These are phyloP conservation scores for Schizonepeta tenuifolia DNA, from an alignment of 257 asterid genomes.

Conservation along the genomic window DNA sequence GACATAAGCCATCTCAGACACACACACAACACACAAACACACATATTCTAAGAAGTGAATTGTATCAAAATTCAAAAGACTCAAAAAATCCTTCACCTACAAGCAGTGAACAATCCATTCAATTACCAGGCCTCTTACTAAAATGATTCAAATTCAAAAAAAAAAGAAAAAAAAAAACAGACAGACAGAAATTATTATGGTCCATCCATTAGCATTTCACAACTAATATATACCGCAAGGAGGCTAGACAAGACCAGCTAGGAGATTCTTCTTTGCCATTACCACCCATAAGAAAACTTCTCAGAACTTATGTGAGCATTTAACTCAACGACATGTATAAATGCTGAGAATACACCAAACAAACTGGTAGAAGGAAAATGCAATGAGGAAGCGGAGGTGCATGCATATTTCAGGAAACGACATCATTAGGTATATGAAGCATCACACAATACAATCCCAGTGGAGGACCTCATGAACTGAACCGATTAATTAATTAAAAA, in stretches of 20 bases:
- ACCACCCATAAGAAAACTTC: slow-evolving; percentile 1
- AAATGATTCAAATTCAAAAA: neutral
- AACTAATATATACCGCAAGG: neutral
- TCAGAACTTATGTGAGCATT: neutral
- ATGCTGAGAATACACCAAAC: slow-evolving; percentile 10
- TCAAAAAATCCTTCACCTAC: neutral
- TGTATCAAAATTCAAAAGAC: slow-evolving; percentile 2
- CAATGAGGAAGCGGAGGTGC: neutral
- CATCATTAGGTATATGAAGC: neutral
- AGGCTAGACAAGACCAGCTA: slow-evolving; percentile 14
- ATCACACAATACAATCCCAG: slow-evolving; percentile 1
- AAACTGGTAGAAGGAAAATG: slow-evolving; percentile 17
- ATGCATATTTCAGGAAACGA: neutral
- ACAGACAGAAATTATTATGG: neutral
- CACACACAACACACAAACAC: neutral
- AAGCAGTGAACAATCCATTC: slow-evolving; percentile 4
- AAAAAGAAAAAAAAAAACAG: too few relatives aligned
- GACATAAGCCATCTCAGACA: neutral
- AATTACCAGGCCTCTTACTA: slow-evolving; percentile 4
- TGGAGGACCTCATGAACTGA: neutral
- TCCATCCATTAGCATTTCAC: slow-evolving; percentile 1
- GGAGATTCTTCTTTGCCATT: slow-evolving; percentile 1
- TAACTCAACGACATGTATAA: neutral
- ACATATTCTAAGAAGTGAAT: slow-evolving; percentile 17
- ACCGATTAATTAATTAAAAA: slow-evolving; percentile 10